Evolutionary conservation across 805 yeast genomes (phyloP).

Genomic region (Torulaspora quercuum): DNA sequence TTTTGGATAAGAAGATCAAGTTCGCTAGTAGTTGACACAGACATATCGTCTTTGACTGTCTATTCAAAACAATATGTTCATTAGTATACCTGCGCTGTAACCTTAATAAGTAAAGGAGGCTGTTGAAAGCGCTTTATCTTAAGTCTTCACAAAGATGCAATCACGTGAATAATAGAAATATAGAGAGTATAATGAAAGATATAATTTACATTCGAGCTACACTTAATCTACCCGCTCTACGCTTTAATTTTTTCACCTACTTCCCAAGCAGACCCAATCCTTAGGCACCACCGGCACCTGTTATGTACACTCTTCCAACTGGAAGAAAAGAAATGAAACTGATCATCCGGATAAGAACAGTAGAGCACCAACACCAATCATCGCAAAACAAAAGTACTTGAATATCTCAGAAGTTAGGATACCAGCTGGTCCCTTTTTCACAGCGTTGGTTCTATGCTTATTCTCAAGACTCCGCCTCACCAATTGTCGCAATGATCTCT

Average conservation of each 20-base stretch:
- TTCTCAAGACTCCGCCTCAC: conserved; percentile 77
- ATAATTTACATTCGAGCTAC: not conserved
- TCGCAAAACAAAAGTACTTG: conserved; percentile 29
- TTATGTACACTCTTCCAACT: not conserved
- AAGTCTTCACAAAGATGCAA: too few species aligned
- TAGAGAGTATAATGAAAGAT: not conserved
- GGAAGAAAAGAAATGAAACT: conserved; percentile 1
- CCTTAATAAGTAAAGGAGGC: not conserved
- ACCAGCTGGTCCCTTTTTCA: conserved; percentile 24
- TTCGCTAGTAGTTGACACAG: conserved; percentile 33
- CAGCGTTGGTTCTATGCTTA: conserved; percentile 73
- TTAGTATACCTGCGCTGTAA: not conserved
- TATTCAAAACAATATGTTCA: too few species aligned
- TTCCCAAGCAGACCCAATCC: not conserved
- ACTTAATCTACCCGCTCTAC: not conserved
- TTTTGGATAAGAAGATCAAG: conserved; percentile 62
- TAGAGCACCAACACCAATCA: conserved; percentile 32
- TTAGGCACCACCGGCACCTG: not conserved
- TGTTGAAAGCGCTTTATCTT: too few species aligned
- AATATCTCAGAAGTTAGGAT: conserved; percentile 20
- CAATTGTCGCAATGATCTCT: conserved; percentile 40
- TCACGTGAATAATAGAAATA: conserved; percentile 1
- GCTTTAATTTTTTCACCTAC: not conserved
- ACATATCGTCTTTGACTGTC: conserved; percentile 14
- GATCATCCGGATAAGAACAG: conserved; percentile 22